These are phyloP conservation scores for Bertia moriformis DNA, from an alignment of 2,329 filamentous ascomycete genomes.

Conservation along the genomic window DNA sequence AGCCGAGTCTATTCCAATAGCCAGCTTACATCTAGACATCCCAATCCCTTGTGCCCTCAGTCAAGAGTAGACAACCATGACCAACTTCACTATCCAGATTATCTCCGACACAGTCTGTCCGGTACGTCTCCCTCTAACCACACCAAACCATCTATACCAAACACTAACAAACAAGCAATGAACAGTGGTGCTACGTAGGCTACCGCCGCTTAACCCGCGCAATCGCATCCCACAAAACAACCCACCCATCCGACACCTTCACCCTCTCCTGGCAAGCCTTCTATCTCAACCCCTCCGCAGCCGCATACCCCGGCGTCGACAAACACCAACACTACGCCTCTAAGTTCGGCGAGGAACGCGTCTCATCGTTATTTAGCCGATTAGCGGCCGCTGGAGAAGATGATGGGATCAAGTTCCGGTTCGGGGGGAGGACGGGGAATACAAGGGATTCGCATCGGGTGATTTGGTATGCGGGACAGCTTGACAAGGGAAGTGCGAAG, in stretches of 20 bases:
- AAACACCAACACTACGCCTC: slow-evolving; percentile 41
- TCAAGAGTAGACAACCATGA: no score
- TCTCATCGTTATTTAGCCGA: slow-evolving; percentile 32
- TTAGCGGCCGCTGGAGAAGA: slow-evolving; percentile 31
- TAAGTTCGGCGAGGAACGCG: slow-evolving; percentile 51
- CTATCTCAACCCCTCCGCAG: slow-evolving; percentile 46
- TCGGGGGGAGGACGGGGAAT: slow-evolving; percentile 46
- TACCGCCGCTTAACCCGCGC: slow-evolving; percentile 46
- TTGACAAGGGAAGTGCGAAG: slow-evolving; percentile 13
- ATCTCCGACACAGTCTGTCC: slow-evolving; percentile 54
- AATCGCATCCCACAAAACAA: slow-evolving; percentile 37
- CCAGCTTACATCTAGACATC: no score
- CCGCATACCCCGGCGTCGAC: slow-evolving; percentile 24
- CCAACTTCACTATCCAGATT: slow-evolving; percentile 48
- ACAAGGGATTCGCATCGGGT: slow-evolving; percentile 51
- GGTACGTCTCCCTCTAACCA: slow-evolving; percentile 16
- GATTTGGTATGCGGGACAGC: slow-evolving; percentile 39
- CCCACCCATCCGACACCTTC: slow-evolving; percentile 46
- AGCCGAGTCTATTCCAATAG: no score
- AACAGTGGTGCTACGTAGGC: slow-evolving; percentile 43
- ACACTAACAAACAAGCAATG: slow-evolving; percentile 7
- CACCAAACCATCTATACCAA: slow-evolving; percentile 6
- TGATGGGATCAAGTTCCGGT: slow-evolving; percentile 48
- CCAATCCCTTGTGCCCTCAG: no score
- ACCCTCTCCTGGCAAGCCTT: slow-evolving; percentile 48